Percentiles rank a stretch among this genome's conserved stretches.
These are phyloP conservation scores for Ustilago xerochloae DNA, from an alignment of 1,284 basidiomycete species.

Conservation along the genomic window DNA sequence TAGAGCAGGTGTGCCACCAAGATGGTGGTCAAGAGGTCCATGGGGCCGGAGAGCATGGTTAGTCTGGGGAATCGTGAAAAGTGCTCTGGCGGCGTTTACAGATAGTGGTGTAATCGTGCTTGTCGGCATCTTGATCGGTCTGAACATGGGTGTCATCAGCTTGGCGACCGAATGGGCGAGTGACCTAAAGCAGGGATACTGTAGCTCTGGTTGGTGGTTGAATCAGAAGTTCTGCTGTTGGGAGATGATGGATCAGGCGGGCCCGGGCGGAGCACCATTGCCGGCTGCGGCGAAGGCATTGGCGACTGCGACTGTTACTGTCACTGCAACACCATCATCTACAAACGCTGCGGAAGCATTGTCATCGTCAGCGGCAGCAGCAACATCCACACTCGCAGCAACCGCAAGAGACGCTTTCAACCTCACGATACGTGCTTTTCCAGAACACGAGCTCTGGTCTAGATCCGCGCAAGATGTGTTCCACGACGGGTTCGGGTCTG, in stretches of 20 bases:
- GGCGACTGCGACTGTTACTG: conserved; percentile 37
- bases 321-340: conserved; percentile 12
- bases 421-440: conserved; percentile 22
- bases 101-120: conserved; percentile 65
- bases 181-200: conserved; percentile 97
- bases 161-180: conserved; percentile 98
- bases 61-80: conserved; percentile 49
- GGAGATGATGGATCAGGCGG: conserved; percentile 72
- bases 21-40: conserved; percentile 48
- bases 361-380: conserved; percentile 10
- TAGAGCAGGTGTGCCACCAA: conserved; percentile 39
- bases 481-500: conserved; percentile 72
- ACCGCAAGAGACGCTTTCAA: conserved; percentile 19
- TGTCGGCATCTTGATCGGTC: conserved; percentile 83
- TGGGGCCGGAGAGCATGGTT: conserved; percentile 51
- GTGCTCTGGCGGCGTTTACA: conserved; percentile 49
- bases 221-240: conserved; percentile 98
- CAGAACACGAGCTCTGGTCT: conserved; percentile 27
- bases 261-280: conserved; percentile 56
- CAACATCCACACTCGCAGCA: not conserved
- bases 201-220: conserved; percentile 96
- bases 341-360: not conserved
- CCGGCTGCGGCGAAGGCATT: conserved; percentile 44
- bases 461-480: conserved; percentile 66
- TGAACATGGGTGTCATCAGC: conserved; percentile 93